Evolutionary conservation across 1,284 basidiomycete genomes (phyloP), one percentile per base, ranked within the genome.

Genomic region (Serendipita sp.): DNA sequence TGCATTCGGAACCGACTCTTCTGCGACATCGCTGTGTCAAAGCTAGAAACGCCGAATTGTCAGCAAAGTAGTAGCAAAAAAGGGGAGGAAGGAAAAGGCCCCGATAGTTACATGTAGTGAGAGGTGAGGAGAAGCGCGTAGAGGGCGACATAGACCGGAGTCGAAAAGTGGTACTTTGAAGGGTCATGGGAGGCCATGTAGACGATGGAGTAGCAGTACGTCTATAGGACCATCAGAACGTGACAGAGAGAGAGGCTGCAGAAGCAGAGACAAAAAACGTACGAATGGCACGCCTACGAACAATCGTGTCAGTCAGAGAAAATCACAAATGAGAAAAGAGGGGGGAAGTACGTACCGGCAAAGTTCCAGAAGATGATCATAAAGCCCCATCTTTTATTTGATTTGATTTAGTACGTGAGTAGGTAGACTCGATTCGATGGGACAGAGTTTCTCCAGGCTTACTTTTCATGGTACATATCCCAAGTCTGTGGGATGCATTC

Each of bases 401-500:
- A 22, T 22, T 22, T 22, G 22, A 22, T 22, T 22, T 22, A 1
- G 22, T 22, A 22, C 1, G 22, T 22, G 22, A 22, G 22, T 22
- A 22, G 1, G 22, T 22, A 22, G 22, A 22, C 22, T 22, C 22
- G 22, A 22, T 22, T 22, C 22, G 22, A 22, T 22, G 22, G 22
- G 22, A 35, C 43, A 44, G 50, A 60, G 8, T 22, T 22, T 22
- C 22, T 22, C 22, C 35, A 38, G 22, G 34, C 72, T 62, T 77
- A 91, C 80, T 97, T 97, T 72, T 97, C 93, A 71, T 94, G 90
- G 77, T 86, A 94, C 91, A 97, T 96, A 71, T 97, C 93, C 95
- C 95, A 98, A 8, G 95, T 99, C 73, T 98, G 94, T 17, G 96
- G 96, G 67, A 99, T 99, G 74, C 93, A 95, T 72, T 99, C 93